Evolutionary conservation across 2,329 filamentous ascomycete genomes (phyloP).

Genomic region (Chrysosporium queenslandicum): DNA sequence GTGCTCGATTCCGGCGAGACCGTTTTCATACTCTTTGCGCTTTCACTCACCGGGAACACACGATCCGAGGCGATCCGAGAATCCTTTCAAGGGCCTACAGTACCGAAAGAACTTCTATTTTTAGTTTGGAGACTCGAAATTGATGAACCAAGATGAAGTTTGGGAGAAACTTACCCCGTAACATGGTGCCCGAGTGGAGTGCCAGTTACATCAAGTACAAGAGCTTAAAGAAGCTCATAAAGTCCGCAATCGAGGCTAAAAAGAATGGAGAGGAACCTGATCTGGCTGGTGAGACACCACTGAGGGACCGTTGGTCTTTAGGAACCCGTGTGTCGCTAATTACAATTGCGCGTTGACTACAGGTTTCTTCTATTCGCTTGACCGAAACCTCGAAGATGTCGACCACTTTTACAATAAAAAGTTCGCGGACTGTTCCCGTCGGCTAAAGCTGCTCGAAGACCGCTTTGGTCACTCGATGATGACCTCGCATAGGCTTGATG

Average conservation of each 20-base stretch:
- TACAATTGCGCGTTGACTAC: too few species aligned
- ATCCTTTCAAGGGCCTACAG: not conserved
- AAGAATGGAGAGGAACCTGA: conserved; percentile 67
- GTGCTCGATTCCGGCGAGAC: not conserved
- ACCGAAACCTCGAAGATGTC: conserved; percentile 94
- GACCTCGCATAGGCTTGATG: conserved; percentile 61
- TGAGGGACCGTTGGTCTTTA: not conserved
- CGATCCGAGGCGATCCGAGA: not conserved
- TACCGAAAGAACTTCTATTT: not conserved
- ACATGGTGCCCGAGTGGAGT: conserved; percentile 44
- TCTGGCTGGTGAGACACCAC: conserved; percentile 67
- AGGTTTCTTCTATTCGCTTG: conserved; percentile 96
- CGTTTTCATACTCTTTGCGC: too few species aligned
- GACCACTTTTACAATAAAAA: conserved; percentile 97
- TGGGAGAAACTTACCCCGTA: conserved; percentile 40
- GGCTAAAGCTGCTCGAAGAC: conserved; percentile 76
- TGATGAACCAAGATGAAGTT: conserved; percentile 39
- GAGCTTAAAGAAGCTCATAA: conserved; percentile 82
- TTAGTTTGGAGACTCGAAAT: not conserved
- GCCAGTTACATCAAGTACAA: conserved; percentile 45
- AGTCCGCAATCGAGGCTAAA: conserved; percentile 56
- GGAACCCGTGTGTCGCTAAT: not conserved
- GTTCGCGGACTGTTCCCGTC: conserved; percentile 70
- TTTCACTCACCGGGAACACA: too few species aligned
- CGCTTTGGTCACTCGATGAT: conserved; percentile 70